Evolutionary conservation across 2,329 filamentous ascomycete species (phyloP).

Genomic region (Alternaria rosae): DNA sequence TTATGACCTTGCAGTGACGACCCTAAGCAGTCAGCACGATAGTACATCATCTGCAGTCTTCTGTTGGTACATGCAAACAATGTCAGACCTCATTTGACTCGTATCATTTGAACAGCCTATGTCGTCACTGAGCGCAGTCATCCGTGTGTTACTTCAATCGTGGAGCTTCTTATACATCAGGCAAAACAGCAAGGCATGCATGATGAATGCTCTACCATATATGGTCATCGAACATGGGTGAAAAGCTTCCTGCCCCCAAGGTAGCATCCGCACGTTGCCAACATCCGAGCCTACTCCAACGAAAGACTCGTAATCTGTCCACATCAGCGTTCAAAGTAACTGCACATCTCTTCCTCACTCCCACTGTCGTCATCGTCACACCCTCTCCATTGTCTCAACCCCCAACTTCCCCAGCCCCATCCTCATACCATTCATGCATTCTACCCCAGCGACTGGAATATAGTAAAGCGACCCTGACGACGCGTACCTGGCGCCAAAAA

Average conservation of each 20-base stretch:
- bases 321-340: not conserved
- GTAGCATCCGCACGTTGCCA: not conserved
- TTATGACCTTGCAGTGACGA: not conserved
- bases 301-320: not conserved
- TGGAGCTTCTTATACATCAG: not conserved
- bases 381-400: not conserved
- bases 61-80: not conserved
- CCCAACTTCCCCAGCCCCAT: constrained; percentile 1
- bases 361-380: not conserved
- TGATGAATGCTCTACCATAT: not conserved
- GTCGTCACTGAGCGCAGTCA: not conserved
- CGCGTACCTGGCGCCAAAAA: not conserved
- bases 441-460: not conserved
- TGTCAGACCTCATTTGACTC: too few species aligned
- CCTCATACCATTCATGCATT: not conserved
- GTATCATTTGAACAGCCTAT: not conserved
- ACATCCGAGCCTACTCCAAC: not conserved
- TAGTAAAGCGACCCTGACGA: not conserved
- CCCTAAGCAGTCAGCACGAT: not conserved
- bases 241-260: not conserved
- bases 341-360: not conserved
- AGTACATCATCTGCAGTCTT: not conserved
- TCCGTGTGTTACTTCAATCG: not conserved
- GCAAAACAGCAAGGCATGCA: not conserved
- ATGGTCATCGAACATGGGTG: not conserved